A percentile compares a stretch with the other conserved stretches of the same genome.
These are phyloP conservation scores for Tetracladium setigerum DNA, from an alignment of 495 filamentous ascomycete species.

Conservation along the genomic window DNA sequence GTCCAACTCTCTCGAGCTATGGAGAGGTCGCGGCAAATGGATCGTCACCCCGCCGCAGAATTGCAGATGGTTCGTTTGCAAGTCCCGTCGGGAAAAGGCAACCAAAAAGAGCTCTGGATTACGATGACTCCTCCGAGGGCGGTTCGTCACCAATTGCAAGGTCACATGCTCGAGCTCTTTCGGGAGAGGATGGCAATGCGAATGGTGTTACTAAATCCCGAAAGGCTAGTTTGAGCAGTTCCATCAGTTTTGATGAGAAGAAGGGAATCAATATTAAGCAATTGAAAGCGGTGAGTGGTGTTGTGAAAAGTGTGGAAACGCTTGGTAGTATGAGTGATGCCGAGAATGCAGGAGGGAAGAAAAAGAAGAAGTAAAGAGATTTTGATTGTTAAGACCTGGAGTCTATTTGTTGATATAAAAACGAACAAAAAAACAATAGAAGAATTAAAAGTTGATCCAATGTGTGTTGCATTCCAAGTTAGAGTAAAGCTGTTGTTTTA, in stretches of 20 bases:
- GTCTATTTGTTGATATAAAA: no score
- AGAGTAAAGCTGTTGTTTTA: no score
- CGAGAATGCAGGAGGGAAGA: not conserved
- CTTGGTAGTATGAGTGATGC: conserved; percentile 15
- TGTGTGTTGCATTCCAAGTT: no score
- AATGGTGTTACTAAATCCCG: conserved; percentile 3
- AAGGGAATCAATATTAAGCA: conserved; percentile 17
- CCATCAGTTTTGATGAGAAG: conserved; percentile 15
- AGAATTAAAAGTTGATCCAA: no score
- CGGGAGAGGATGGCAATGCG: not conserved
- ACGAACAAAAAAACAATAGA: no score
- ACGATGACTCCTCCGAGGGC: conserved; percentile 11
- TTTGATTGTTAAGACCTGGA: not conserved
- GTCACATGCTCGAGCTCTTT: conserved; percentile 2
- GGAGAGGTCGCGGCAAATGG: conserved; percentile 6
- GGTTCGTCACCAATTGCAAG: conserved; percentile 11
- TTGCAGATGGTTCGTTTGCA: not conserved
- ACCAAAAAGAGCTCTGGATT: conserved; percentile 5
- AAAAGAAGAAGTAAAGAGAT: conserved; percentile 5
- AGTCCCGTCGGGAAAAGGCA: conserved; percentile 1
- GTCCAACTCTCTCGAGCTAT: conserved; percentile 3
- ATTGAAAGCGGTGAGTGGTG: conserved; percentile 15
- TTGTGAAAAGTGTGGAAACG: conserved; percentile 9
- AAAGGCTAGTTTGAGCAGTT: conserved; percentile 14
- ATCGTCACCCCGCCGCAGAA: not conserved